Evolutionary conservation across 495 filamentous ascomycete genomes (phyloP).

Genomic region (Hyaloscypha finlandica): DNA sequence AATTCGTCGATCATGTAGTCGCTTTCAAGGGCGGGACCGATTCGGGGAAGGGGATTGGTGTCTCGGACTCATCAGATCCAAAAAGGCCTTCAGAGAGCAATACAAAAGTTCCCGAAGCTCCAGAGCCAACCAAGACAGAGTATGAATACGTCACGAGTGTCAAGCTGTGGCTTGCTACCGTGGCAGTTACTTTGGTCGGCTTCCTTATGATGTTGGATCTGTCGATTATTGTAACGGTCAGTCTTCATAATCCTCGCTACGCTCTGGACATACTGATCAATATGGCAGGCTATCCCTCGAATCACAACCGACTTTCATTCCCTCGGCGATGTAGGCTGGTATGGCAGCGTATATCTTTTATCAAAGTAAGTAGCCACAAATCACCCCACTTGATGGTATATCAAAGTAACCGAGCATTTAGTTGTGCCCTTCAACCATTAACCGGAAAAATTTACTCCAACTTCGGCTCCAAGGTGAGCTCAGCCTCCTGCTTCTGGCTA

Average conservation of each 20-base stretch:
- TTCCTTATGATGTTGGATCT: constrained; percentile 52
- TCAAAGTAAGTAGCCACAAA: constrained; percentile 33
- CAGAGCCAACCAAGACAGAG: not conserved
- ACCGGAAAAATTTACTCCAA: constrained; percentile 48
- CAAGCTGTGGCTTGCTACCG: constrained; percentile 32
- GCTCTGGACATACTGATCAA: not conserved
- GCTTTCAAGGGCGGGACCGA: not conserved
- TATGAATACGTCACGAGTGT: constrained; percentile 24
- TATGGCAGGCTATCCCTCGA: constrained; percentile 36
- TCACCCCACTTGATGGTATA: not conserved
- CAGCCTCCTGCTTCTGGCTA: not conserved
- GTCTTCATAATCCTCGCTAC: not conserved
- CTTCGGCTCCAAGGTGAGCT: constrained; percentile 42
- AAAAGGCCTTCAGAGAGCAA: not conserved
- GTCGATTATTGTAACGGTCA: constrained; percentile 46
- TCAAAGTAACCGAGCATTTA: constrained; percentile 14
- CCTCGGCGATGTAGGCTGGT: constrained; percentile 51
- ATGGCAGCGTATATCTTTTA: constrained; percentile 48
- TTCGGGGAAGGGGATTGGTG: not conserved
- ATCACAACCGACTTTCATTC: constrained; percentile 48
- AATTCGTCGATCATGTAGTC: not conserved
- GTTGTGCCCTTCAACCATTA: constrained; percentile 45
- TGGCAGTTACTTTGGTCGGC: constrained; percentile 37
- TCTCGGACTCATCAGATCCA: not conserved
- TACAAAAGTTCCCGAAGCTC: not conserved